Base-by-base conservation (phyloP, 768 basidiomycete genomes). In the Calocybe cyanea region DNA sequence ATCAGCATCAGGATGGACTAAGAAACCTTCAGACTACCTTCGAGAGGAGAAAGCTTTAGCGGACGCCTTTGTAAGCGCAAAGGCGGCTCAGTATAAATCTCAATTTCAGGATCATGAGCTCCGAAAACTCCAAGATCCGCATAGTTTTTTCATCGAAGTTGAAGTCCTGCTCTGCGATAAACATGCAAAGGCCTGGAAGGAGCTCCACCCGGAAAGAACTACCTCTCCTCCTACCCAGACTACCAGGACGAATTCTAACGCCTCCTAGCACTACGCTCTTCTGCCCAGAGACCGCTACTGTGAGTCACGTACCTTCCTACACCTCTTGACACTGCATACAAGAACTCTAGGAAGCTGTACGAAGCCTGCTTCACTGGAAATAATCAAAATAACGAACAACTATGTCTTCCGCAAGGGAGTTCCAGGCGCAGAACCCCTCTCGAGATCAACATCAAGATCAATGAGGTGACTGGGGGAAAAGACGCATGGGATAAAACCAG, bases 281-380 rank as follows among this genome's bases (percentile, higher is more conserved):
- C 19, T 36, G 9, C 36, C 32, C 23, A 7, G n/a, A 20, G 36
- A 13, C 25, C 21, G 14, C 38, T 51, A 20, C 47, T 65, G 55
- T 56, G 49, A 61, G 45, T 58, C 35, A 48, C 34, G 17, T 14
- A 52, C 35, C 64, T 74, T 5, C 63, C 68, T 0, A 41, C 58
- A n/a, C 64, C 67, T 49, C 52, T 70, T 35, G 59, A 59, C 15
- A 46, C 59, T 14, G 48, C 57, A 2, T 83, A 82, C 53, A 72
- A 80, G 38, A n/a, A n/a, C n/a, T n/a, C n/a, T n/a, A n/a, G n/a
- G 6, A 73, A 78, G 47, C 66, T 83, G 0, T 82, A 66, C 50
- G 77, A 80, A 51, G 81, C 81, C 2, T 78, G 75, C 52, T 76
- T 67, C 56, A 53, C 57, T 2, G 80, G 81, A 1, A 69, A 80